phyloP scores from a whole-genome alignment of 1,284 basidiomycete genomes.

The Macrocystidia cucumis region DNA sequence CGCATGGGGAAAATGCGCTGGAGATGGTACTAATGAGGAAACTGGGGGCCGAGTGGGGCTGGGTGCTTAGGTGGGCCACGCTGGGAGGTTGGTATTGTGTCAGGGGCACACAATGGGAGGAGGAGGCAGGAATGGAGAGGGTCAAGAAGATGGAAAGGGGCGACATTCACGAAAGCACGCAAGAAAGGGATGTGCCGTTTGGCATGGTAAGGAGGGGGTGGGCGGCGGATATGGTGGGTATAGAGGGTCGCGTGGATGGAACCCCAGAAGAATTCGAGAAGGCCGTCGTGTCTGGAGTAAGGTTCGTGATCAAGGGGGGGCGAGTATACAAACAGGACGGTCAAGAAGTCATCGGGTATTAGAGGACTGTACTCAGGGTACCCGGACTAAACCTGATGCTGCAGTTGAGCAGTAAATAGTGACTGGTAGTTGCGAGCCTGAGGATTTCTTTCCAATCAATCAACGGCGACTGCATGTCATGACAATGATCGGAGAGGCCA shows the following conservation, averaged over 20 bases:
- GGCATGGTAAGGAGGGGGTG: slow-evolving; percentile 44
- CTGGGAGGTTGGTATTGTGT: slow-evolving; percentile 53
- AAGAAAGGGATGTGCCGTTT: slow-evolving; percentile 51
- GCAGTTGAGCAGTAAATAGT: no score
- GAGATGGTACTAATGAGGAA: slow-evolving; percentile 56
- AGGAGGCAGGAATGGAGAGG: slow-evolving; percentile 22
- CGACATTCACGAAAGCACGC: slow-evolving; percentile 19
- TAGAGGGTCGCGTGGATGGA: slow-evolving; percentile 21
- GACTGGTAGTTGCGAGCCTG: no score
- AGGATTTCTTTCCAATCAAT: no score
- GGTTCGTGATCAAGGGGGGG: neutral
- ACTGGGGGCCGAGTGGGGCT: slow-evolving; percentile 44
- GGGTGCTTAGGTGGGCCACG: slow-evolving; percentile 54
- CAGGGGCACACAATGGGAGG: slow-evolving; percentile 44
- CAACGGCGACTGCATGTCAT: no score
- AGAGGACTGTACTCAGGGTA: no score
- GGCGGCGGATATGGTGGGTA: slow-evolving; percentile 52
- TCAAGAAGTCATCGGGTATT: no score
- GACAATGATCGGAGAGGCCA: no score
- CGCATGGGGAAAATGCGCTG: slow-evolving; percentile 53
- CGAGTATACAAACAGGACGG: neutral
- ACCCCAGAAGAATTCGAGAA: neutral
- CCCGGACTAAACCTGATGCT: no score
- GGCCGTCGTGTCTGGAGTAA: neutral
- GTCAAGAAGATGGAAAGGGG: slow-evolving; percentile 19